Base-by-base conservation (phyloP, 768 basidiomycete species). In the Mycena crocata region DNA sequence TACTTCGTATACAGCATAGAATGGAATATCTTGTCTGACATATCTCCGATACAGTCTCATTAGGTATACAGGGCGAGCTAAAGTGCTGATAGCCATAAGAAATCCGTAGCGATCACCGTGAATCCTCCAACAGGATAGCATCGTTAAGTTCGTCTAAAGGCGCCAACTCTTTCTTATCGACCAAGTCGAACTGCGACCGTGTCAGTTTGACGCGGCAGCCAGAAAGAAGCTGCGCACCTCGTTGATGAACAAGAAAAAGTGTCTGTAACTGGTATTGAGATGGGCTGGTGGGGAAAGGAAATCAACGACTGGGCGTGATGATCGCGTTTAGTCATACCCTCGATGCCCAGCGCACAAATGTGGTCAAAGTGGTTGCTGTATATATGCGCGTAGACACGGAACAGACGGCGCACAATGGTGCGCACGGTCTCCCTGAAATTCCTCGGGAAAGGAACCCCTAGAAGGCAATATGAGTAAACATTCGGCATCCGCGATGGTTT, bases 331-430 rank as follows among this genome's bases (percentile, higher is more conserved):
- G 35, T 74, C 83, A 42, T 66, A 97, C 97, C 97, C 87, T 99
- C 98, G 57, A 99, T 98, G 7, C 96, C 96, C 49, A 99, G 82
- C 17, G 98, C 98, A 77, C 97, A 99, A 64, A 99, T 94, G 73
- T 99, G 97, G 73, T 99, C 98, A 78, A 99, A 99, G 79, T 99
- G 98, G 71, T 95, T 97, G 84, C 96, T 97, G 83, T 99, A 99
- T 75, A 99, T 90, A 77, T 99, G 98, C 23, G 96, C 98, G 77
- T 99, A 99, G 44, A 99, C 93, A 21, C 98, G 88, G 86, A 99
- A 99, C 60, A 99, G 79, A 30, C 98, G 88, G 48, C 98, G 88
- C 62, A 95, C 88, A 64, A 99, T 95, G 13, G 94, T 95, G 75
- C 95, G 91, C 66, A 98, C 92, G 0, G 94, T 96, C 21, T 94